Base-by-base conservation (phyloP, 495 filamentous ascomycete species). In the Penicillium tannophilum region DNA sequence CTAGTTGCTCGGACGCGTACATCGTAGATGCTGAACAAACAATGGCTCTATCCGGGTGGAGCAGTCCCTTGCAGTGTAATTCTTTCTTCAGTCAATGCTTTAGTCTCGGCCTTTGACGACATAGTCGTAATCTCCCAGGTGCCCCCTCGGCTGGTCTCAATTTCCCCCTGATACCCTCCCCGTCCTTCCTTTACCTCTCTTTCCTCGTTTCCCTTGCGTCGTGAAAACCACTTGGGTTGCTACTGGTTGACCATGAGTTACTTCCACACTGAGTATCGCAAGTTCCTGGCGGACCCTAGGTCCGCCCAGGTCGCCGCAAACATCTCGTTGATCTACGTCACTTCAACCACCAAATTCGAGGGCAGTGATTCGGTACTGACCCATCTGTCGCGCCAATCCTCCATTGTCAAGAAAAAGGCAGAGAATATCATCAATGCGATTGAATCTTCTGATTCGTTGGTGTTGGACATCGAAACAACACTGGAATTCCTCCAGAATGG, bases 321-420 rank as follows among this genome's bases (percentile, higher is more conserved):
- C 72, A 88, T 90, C 57, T 86, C 92, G 42, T 78, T 96, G 67
- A 86, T 93, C 77, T 98, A 98, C 79, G 89, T 98, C 70, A 89
- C 94, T 48, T 93, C 91, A n/a, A 86, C 91, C 31, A 89, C 88
- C 33, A 86, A 84, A 59, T 75, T 93, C 62, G 82, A 84, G 52
- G 83, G 88, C 54, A 61, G 87, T 23, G 79, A 86, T 45, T 83
- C 87, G 24, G 90, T 98, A 65, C 71, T 91, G 69, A 90, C 88
- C 73, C 93, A 98, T 73, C 71, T 96, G 54, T 75, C 70, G 56
- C 79, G 81, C 33, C 83, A 92, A 67, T 74, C 79, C 24, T 83
- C 81, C 57, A 80, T 88, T 66, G 67, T 76, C 58, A 90, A 88
- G 76, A 95, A 90, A 79, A 91, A 89, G 68, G 83, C 85, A 53